Evolutionary conservation across 2,329 filamentous ascomycete species (phyloP), one percentile per base, ranked within the genome.

Genomic region (Monosporascus cannonballus): DNA sequence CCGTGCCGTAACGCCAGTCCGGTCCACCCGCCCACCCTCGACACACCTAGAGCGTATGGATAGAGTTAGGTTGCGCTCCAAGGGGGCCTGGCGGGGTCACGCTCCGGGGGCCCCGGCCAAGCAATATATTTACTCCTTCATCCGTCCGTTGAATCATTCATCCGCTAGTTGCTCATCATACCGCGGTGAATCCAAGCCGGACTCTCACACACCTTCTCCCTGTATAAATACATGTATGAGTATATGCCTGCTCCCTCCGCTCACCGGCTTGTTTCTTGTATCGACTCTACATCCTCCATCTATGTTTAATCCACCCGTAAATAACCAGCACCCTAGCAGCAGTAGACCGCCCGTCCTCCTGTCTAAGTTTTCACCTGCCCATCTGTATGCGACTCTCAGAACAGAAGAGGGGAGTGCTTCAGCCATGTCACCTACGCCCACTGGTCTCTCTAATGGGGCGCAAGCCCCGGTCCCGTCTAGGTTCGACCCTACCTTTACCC

Each of bases 401-500:
- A 38, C 25, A 18, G 46, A 25, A 47, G 27, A 36, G 25, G 36
- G 24, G 18, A 20, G 20, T 41, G 36, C 24, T 22, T 34, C 47
- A 51, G 56, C 50, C 18, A 69, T 66, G 64, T 51, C 64, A 18
- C 56, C 57, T 38, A 41, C 55, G 36, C 59, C 65, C 51, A 67
- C 66, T 53, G 64, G 62, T 37, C 44, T 62, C 49, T 60, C 61
- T 38, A 65, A 63, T 50, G 61, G 59, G 58, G 61, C 56, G 48
- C 58, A 63, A 38, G 55, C 59, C 49, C 59, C 64, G 36, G 61
- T 62, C 45, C 56, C 67, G 60, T 72, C 68, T 60, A 63, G 67
- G 62, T 90, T 89, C 74, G 88, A 93, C 69, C 88, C 88, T 61
- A 81, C 79, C 72, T 91, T 92, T 75, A 93, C 89, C 50, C 72